Base-by-base conservation (phyloP, 495 filamentous ascomycete species). In the Viridothelium virens region DNA sequence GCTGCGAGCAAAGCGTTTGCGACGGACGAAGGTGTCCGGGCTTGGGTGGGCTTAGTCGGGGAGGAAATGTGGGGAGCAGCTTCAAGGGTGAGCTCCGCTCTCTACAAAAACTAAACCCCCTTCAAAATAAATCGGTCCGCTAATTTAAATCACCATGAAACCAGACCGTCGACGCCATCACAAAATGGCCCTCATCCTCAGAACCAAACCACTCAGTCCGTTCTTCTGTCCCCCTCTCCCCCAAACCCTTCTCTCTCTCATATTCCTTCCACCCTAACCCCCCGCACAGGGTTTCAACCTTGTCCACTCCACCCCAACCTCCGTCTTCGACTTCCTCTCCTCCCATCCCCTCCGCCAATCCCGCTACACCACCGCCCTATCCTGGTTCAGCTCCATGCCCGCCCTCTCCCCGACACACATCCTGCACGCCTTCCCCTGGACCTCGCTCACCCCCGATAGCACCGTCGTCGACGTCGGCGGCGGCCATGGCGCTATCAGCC, bases 381-480 rank as follows among this genome's bases (percentile, higher is more conserved):
- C 41, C 41, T 46, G 41, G 41, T 46, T 46, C 14, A 46, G 41
- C 41, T 46, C 41, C 14, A 46, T 46, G 41, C 41, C 41, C 9
- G 41, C 41, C 41, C 41, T 46, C 41, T 46, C 41, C 14, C 41
- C 41, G 1, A 0, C 7, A 0, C 14, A 46, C 41, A 46, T 46
- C 9, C 7, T 46, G 1, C 1, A 46, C 14, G 37, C 25, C 66
- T 79, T 72, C 56, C 74, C 74, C 1, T 79, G 77, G 76, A 68
- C 39, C 11, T 66, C 69, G 10, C 71, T 79, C 11, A 74, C 41
- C 14, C 41, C 73, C 5, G 64, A 71, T n/a, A 72, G 67, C 10
- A 74, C 70, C 7, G 62, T 80, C 5, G 76, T 79, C 3, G 77
- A 80, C 66, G 75, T 80, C 4, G 78, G 78, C 3, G 77, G 78